Evolutionary conservation across 2,329 filamentous ascomycete genomes (phyloP).

Genomic region (Coniochaeta ligniaria): DNA sequence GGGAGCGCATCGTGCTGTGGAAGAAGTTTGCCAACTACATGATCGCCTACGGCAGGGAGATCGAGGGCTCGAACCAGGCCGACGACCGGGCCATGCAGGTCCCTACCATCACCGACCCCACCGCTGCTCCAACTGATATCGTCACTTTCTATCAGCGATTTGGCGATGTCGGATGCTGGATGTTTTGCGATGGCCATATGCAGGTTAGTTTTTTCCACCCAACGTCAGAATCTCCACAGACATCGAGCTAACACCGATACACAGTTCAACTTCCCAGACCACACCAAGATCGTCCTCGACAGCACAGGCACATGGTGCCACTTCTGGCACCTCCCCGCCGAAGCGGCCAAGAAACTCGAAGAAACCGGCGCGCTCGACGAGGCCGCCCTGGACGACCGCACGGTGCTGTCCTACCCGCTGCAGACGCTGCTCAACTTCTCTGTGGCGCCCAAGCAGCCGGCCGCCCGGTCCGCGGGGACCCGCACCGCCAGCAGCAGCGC

Average conservation of each 20-base stretch:
- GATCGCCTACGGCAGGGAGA: constrained; percentile 67
- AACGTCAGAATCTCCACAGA: too few species aligned
- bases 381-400: constrained; percentile 62
- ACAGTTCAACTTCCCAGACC: constrained; percentile 81
- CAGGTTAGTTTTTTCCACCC: constrained; percentile 41
- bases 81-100: constrained; percentile 37
- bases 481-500: constrained; percentile 21
- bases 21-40: constrained; percentile 72
- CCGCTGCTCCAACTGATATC: constrained; percentile 45
- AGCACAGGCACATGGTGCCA: constrained; percentile 68
- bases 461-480: constrained; percentile 21
- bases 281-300: constrained; percentile 77
- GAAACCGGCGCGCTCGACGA: constrained; percentile 60
- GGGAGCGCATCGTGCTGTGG: constrained; percentile 60
- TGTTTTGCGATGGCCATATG: constrained; percentile 71
- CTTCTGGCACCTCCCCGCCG: constrained; percentile 68
- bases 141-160: constrained; percentile 78
- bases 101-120: constrained; percentile 29
- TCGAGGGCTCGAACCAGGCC: constrained; percentile 38
- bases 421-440: constrained; percentile 66
- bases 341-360: constrained; percentile 59
- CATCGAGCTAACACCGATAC: constrained; percentile 13
- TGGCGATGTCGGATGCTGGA: constrained; percentile 75
- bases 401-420: constrained; percentile 64
- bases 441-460: constrained; percentile 35